A percentile compares a stretch with the other conserved stretches of the same genome.
Evolutionary conservation across 345 rosid species (phyloP).

Genomic region (Heritiera fomes): DNA sequence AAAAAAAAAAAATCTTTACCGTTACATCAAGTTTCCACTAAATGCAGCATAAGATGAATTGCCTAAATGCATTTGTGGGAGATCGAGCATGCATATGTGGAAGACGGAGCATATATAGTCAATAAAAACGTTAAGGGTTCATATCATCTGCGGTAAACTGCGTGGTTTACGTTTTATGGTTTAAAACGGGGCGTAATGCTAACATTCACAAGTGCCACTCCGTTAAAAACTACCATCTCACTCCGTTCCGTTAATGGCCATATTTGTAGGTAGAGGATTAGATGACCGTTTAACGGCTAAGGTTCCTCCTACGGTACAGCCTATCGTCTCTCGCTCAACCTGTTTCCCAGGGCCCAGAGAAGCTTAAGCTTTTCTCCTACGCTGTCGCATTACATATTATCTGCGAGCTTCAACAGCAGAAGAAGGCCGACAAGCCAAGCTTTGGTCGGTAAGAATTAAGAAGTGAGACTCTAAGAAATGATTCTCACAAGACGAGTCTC

Average conservation of each 20-base stretch:
- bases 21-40: too few relatives aligned
- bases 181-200: too few relatives aligned
- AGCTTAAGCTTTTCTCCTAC: not conserved
- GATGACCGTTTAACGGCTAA: not conserved
- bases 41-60: too few relatives aligned
- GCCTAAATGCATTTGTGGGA: too few relatives aligned
- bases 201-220: too few relatives aligned
- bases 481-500: constrained; percentile 39
- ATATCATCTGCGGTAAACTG: not conserved
- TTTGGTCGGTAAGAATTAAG: not conserved
- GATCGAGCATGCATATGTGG: too few relatives aligned
- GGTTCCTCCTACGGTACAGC: not conserved
- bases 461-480: constrained; percentile 27
- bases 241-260: not conserved
- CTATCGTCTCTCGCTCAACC: not conserved
- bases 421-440: not conserved
- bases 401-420: constrained; percentile 1
- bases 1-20: too few relatives aligned
- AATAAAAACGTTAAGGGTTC: too few relatives aligned
- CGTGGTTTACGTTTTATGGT: too few relatives aligned
- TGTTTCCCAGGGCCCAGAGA: too few relatives aligned
- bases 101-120: too few relatives aligned
- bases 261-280: not conserved
- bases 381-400: not conserved
- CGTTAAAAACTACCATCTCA: too few relatives aligned